Evolutionary conservation across 371 early-diverging fungal genomes (phyloP), one percentile per base, ranked within the genome.

Genomic region (Coemansia sp.): DNA sequence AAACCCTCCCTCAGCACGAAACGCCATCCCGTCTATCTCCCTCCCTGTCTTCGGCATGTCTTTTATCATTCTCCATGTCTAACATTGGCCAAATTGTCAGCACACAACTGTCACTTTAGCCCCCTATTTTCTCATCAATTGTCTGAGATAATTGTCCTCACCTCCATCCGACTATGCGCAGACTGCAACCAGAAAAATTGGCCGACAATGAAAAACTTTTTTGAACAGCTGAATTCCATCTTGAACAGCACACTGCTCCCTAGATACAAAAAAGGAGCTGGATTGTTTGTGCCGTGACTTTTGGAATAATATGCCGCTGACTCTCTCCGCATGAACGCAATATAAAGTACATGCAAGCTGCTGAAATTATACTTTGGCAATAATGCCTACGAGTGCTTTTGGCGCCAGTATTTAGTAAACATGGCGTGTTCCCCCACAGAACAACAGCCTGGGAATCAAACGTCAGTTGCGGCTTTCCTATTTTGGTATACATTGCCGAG

Each of bases 81-180:
- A 54, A 31, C 29, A 31, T n/a, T 31, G 10, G 56, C 31, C 29
- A 54, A 18, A 56, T 27, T 26, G 18, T 6, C 16, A 14, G 34
- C 34, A 42, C n/a, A n/a, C 27, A 29, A 14, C 14, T 31, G 16
- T 31, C 31, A 27, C 7, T 54, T n/a, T 6, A 3, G 45, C 54
- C 27, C 54, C 54, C 54, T 54, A 16, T 54, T 54, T 54, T 54
- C 54, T 26, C 54, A 54, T 54, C 54, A 27, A 54, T 54, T 54
- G 54, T 29, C 26, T 16, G 14, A 27, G 54, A 27, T 14, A 31
- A 13, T 54, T 27, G 31, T 54, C 27, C 31, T 7, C 31, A 27
- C 54, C 54, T 54, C 31, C 54, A 54, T 26, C 26, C 29, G 24
- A 16, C 24, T 29, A 54, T 54, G 54, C 16, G 29, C 29, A 29